Conservation (phyloP, 2,329 filamentous ascomycete species). For the Ascochyta koolunga region DNA sequence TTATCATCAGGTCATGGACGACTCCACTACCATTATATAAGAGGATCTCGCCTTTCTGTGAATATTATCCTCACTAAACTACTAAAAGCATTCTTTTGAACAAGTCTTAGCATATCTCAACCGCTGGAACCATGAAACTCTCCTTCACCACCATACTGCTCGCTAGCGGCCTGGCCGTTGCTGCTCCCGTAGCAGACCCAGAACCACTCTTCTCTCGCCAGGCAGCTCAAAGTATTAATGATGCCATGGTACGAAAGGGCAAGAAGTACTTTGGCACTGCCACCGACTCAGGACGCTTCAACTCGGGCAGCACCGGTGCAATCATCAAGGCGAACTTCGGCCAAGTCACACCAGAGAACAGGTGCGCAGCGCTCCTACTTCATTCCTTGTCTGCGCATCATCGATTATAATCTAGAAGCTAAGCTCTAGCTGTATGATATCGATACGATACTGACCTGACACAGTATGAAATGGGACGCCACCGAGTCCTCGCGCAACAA, state of each 20-base stretch:
- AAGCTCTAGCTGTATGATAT: too few relatives aligned
- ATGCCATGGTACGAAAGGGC: conserved; percentile 65
- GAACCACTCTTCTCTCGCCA: conserved; percentile 40
- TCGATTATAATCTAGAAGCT: too few relatives aligned
- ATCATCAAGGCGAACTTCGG: conserved; percentile 70
- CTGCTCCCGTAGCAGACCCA: conserved; percentile 39
- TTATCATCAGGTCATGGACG: neutral
- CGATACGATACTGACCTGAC: neutral
- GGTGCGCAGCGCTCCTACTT: conserved; percentile 18
- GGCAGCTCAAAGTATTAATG: conserved; percentile 58
- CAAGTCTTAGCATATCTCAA: neutral
- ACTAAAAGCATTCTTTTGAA: too few relatives aligned
- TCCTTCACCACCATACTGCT: conserved; percentile 36
- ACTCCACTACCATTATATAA: neutral
- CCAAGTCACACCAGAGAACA: conserved; percentile 70
- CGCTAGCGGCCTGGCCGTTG: conserved; percentile 33
- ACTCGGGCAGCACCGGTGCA: conserved; percentile 57
- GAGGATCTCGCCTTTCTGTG: neutral
- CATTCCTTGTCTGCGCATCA: neutral
- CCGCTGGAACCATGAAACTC: conserved; percentile 40
- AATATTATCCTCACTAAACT: neutral
- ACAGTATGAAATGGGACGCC: conserved; percentile 71
- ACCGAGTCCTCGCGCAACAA: conserved; percentile 53
- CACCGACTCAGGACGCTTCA: conserved; percentile 62
- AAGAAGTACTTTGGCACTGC: conserved; percentile 70